Evolutionary conservation across 179 eudicot species (phyloP), one percentile per base, ranked within the genome.

Genomic region (Patellifolia procumbens): DNA sequence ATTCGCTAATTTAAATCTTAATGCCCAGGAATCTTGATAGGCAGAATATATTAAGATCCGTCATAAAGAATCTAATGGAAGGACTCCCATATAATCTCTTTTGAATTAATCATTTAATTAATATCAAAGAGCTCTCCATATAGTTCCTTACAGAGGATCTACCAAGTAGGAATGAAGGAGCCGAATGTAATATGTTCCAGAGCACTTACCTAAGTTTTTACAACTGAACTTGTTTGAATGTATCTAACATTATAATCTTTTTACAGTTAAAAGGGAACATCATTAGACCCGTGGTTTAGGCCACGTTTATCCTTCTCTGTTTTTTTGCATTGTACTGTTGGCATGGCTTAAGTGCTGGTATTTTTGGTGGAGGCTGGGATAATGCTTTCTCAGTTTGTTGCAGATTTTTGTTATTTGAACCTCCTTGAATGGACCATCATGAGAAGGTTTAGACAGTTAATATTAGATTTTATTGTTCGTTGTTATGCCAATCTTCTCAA

Each of bases 401-500:
- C 22, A 32, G 56, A 20, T 34, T 67, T 73, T 55, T 65, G n/a
- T 66, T n/a, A 20, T 39, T 22, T 10, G 22, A 34, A 22, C 46
- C 49, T 55, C 34, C 51, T 56, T 39, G 20, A 26, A 13, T 31
- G 48, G 35, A n/a, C 68, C 10, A 9, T 48, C 26, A 48, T 74
- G 42, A 45, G 22, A 53, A 78, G 29, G 53, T 52, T 73, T 63
- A 42, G 15, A 29, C 70, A 20, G 1, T 20, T 26, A 20, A 49
- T 32, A 69, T 53, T 53, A 26, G 37, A 19, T 68, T 52, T 34
- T 43, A 5, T 32, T 61, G 10, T 52, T 67, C 42, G n/a, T 37
- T 56, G 43, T 46, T 52, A 60, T 74, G 28, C 52, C 42, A 32
- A 66, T 43, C 20, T 60, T 74, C 60, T 68, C 59, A 79, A 45